phyloP scores from a whole-genome alignment of 352 stramenopile genomes.

The Phytopythium sindhum region DNA sequence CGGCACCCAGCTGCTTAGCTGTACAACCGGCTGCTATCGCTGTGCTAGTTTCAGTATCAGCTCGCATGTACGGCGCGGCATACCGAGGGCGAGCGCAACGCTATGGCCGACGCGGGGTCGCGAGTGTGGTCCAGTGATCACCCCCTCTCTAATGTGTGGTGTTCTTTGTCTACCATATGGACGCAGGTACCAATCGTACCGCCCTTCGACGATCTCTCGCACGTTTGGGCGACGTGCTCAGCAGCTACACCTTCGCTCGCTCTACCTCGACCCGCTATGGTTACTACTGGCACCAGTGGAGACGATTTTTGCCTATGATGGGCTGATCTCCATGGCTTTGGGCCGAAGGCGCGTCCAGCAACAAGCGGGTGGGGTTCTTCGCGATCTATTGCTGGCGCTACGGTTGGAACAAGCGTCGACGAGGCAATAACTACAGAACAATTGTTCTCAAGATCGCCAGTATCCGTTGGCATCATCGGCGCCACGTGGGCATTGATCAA shows the following conservation, averaged over 20 bases:
- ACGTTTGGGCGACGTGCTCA: conserved; percentile 7
- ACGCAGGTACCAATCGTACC: conserved; percentile 9
- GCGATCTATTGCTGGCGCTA: conserved; percentile 17
- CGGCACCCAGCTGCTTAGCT: neutral
- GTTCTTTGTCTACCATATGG: conserved; percentile 15
- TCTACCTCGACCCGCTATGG: neutral
- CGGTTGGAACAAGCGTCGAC: conserved; percentile 9
- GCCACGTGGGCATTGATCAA: conserved; percentile 8
- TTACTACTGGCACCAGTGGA: neutral
- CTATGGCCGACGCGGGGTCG: conserved; percentile 4
- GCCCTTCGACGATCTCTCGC: conserved; percentile 14
- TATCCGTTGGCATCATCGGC: conserved; percentile 17
- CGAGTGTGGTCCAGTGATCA: conserved; percentile 5
- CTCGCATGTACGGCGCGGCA: neutral
- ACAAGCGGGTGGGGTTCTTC: conserved; percentile 4
- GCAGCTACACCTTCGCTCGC: neutral
- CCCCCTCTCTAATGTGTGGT: no score
- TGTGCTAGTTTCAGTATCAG: neutral
- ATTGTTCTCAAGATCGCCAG: conserved; percentile 20
- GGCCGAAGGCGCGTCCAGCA: neutral
- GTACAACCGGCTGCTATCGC: neutral
- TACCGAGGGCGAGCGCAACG: neutral
- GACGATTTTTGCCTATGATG: neutral
- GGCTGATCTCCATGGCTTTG: neutral
- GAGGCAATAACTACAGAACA: conserved; percentile 12